phyloP scores from a whole-genome alignment of 1,284 basidiomycete genomes.

The Kwoniella shivajii region DNA sequence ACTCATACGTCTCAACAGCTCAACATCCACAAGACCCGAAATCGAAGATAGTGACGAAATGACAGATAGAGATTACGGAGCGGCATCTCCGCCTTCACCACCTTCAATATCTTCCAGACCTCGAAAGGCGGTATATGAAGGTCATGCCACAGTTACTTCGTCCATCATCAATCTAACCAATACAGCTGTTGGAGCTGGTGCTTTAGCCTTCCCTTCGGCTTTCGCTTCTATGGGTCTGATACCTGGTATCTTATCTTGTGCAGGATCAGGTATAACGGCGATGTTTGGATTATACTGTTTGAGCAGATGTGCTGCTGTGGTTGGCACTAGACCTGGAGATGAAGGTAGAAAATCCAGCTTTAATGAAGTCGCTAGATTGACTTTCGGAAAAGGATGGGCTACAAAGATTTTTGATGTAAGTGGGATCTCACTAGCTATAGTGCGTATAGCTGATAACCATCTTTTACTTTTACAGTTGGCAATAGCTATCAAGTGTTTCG shows the following conservation, averaged over 20 bases:
- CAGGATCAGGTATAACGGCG: constrained; percentile 79
- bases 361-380: constrained; percentile 80
- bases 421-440: background rate
- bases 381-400: constrained; percentile 62
- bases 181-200: constrained; percentile 85
- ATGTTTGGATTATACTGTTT: constrained; percentile 89
- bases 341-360: constrained; percentile 72
- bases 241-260: constrained; percentile 82
- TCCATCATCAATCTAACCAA: constrained; percentile 68
- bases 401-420: constrained; percentile 51
- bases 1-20: background rate
- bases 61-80: constrained; percentile 22
- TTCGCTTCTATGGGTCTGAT: constrained; percentile 83
- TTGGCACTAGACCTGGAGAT: constrained; percentile 54
- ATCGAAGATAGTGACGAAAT: constrained; percentile 2
- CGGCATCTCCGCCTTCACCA: constrained; percentile 15
- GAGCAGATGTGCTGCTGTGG: constrained; percentile 78
- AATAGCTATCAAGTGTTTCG: constrained; percentile 95
- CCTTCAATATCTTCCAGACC: background rate
- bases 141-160: constrained; percentile 30
- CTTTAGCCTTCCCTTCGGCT: constrained; percentile 62
- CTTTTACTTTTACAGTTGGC: constrained; percentile 66
- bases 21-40: background rate
- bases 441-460: constrained; percentile 7
- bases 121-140: constrained; percentile 10